Base-by-base conservation (phyloP, 140 eudicot species). In the Cichorium intybus region DNA sequence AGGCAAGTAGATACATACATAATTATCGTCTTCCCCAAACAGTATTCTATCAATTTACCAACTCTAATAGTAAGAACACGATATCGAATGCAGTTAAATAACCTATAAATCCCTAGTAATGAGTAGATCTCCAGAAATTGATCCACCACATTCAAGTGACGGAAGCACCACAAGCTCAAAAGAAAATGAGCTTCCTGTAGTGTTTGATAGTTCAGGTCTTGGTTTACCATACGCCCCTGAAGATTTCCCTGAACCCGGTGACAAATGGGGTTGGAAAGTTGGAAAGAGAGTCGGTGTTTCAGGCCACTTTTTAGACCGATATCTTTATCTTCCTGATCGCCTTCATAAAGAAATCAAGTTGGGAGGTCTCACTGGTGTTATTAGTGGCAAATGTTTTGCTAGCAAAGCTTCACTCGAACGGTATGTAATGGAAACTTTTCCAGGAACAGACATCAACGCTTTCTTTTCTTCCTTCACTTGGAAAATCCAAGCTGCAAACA, bases 381-480 rank as follows among this genome's bases (percentile, higher is more conserved):
- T 28, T 46, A 14, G 45, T 26, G 14, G 51, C 27, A 64, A 33
- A 49, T 63, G 77, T 39, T 87, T 84, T 49, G 82, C 79, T 21
- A 91, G 97, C 81, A 87, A 70, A 82, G 74, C 87, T 23, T 77
- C 96, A 1, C 70, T 83, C 55, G 76, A 77, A 37, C 86, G 80
- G 6, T 87, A 69, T 67, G 12, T 91, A 33, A 71, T 73, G 53
- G 72, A 62, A 27, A 73, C 37, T 11, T 82, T 73, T 68, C 96
- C 96, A 4, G 75, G 69, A 28, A 46, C 76, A 17, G 89, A 91
- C 79, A 66, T 85, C 33, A 49, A 74, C 34, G 85, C 88, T 11
- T 91, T 91, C 56, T 87, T 91, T 62, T 79, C 85, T 52, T 91
- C 96, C 9, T 91, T 91, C 65, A 84, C 87, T 56, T 91, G 97